Evolutionary conservation across 164 flowering plant species (phyloP).

Genomic region (Magnolia kwangsiensis): DNA sequence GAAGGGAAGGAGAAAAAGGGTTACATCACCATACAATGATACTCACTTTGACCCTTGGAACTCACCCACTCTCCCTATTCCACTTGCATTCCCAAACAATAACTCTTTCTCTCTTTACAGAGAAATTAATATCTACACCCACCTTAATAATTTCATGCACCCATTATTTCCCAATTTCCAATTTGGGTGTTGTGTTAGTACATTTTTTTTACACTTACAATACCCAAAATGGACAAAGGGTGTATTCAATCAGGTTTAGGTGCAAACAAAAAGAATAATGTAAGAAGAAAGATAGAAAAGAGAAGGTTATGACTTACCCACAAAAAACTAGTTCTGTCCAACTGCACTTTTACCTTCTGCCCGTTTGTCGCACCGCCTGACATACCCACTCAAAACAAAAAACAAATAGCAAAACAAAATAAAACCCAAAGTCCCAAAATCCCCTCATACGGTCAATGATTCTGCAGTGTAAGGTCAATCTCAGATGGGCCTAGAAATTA

Average conservation of each 20-base stretch:
- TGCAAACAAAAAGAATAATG: neutral
- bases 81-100: neutral
- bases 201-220: too few relatives aligned
- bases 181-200: neutral
- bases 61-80: neutral
- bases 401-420: neutral
- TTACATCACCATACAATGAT: neutral
- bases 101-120: neutral
- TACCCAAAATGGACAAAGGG: neutral
- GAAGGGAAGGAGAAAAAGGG: too few relatives aligned
- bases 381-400: slow-evolving; percentile 1
- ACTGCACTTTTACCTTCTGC: neutral
- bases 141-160: neutral
- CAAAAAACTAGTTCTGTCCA: neutral
- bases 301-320: neutral
- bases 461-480: slow-evolving; percentile 11
- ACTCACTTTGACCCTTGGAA: neutral
- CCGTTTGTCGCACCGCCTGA: neutral
- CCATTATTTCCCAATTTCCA: neutral
- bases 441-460: neutral
- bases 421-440: neutral
- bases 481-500: slow-evolving; percentile 7
- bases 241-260: neutral
- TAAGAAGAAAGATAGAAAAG: neutral
- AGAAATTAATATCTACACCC: neutral